These are phyloP conservation scores for Vaccinium macrocarpon DNA, from an alignment of 148 eudicot genomes.

Conservation along the genomic window DNA sequence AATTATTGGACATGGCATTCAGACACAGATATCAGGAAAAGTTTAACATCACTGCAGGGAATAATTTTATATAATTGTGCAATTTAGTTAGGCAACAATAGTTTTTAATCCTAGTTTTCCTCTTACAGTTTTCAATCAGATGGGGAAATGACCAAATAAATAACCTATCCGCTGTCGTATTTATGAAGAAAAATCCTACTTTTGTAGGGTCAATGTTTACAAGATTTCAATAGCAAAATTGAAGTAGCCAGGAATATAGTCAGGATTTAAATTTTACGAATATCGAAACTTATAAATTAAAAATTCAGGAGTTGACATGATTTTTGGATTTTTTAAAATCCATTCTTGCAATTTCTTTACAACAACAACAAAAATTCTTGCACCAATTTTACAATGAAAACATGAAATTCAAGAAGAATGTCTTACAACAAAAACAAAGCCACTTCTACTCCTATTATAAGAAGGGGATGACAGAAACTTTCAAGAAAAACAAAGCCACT, in stretches of 20 bases:
- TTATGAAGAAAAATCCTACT: background rate
- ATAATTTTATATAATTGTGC: background rate
- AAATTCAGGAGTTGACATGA: background rate
- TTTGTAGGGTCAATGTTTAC: background rate
- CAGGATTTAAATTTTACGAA: background rate
- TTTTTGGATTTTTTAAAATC: background rate
- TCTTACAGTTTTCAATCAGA: background rate
- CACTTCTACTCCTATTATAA: too few species aligned
- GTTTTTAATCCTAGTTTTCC: background rate
- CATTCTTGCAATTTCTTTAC: too few species aligned
- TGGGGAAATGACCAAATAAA: background rate
- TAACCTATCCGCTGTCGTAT: background rate
- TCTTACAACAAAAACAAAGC: too few species aligned
- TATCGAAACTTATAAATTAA: background rate
- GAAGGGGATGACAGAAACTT: too few species aligned
- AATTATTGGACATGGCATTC: background rate
- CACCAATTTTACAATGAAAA: background rate
- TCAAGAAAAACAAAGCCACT: too few species aligned
- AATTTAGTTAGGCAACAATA: background rate
- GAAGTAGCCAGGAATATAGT: background rate
- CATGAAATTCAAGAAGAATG: background rate
- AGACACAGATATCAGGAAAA: background rate
- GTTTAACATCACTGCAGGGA: background rate
- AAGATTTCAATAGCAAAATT: background rate
- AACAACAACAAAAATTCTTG: background rate